phyloP scores from a whole-genome alignment of 2,329 filamentous ascomycete genomes.

The Trichoderma atroviride region DNA sequence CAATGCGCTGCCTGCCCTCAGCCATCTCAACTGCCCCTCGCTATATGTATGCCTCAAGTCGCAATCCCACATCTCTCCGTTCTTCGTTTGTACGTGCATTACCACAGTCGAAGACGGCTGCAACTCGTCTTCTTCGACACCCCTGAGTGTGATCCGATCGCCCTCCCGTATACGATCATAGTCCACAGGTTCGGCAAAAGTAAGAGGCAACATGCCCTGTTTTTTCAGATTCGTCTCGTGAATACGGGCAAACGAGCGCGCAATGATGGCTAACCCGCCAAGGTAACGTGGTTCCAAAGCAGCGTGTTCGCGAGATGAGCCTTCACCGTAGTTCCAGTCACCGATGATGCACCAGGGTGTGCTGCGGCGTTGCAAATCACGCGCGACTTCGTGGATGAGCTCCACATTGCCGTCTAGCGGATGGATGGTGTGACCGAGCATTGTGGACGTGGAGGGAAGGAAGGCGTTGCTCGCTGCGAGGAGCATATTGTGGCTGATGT shows the following conservation, averaged over 20 bases:
- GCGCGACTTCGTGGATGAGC: slow-evolving; percentile 91
- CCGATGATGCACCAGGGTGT: slow-evolving; percentile 62
- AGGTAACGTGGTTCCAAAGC: slow-evolving; percentile 97
- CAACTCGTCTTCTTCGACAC: slow-evolving; percentile 76
- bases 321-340: slow-evolving; percentile 99
- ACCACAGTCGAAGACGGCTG: slow-evolving; percentile 73
- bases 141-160: too few relatives aligned
- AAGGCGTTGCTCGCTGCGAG: slow-evolving; percentile 85
- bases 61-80: too few relatives aligned
- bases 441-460: too few relatives aligned
- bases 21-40: slow-evolving; percentile 97
- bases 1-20: slow-evolving; percentile 94
- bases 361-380: slow-evolving; percentile 65
- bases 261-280: slow-evolving; percentile 95
- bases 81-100: too few relatives aligned
- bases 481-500: slow-evolving; percentile 99
- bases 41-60: slow-evolving; percentile 54
- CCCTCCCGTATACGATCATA: slow-evolving; percentile 62
- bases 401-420: slow-evolving; percentile 77
- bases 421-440: too few relatives aligned
- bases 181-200: slow-evolving; percentile 90
- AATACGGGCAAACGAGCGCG: slow-evolving; percentile 94
- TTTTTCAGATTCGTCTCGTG: slow-evolving; percentile 99
- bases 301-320: slow-evolving; percentile 95
- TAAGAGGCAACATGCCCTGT: slow-evolving; percentile 99